Evolutionary conservation across 306 rosid species (phyloP), one percentile per base, ranked within the genome.

Genomic region (Ammopiptanthus mongolicus): DNA sequence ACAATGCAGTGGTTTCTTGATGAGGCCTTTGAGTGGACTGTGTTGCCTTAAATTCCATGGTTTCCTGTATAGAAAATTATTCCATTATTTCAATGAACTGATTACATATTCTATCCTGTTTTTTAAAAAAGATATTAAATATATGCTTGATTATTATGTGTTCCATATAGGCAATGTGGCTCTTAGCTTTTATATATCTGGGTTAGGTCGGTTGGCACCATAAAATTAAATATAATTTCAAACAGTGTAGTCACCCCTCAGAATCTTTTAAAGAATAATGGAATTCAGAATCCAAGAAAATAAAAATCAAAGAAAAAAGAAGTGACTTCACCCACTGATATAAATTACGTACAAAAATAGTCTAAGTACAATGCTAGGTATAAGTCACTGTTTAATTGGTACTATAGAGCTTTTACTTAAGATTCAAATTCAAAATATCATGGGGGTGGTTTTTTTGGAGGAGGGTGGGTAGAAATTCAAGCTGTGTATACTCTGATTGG

Each of bases 191-290:
- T 57, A 19, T 23, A 52, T 46, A 44, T 25, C 37, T 55, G 34
- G 52, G 86, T 71, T 85, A 47, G 87, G 90, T 69, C 3, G 9
- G 60, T 53, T 65, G 55, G 82, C 90, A 87, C 74, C 44, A 29
- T 8, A 70, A 76, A 55, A 41, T 62, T 41, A 78, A 75, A 31
- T 62, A 31, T 50, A 50, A 18, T 64, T 63, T 69, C 52, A 71
- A 75, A 58, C 59, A 15, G 33, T 79, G 53, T 36, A 69, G 42
- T 64, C 51, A 75, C 23, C 74, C 37, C 37, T 17, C 31, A 12
- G 18, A 56, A 19, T 75, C 44, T 48, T 42, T 60, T 14, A 21
- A 29, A 52, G 51, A 79, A 44, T 41, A 66, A 72, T 69, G 77
- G 80, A 80, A 68, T 71, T 77, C 41, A 77, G 75, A 77, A 80